Evolutionary conservation across 257 asterid species (phyloP), one percentile per base, ranked within the genome.

Genomic region (Parsonsia alboflavescens): DNA sequence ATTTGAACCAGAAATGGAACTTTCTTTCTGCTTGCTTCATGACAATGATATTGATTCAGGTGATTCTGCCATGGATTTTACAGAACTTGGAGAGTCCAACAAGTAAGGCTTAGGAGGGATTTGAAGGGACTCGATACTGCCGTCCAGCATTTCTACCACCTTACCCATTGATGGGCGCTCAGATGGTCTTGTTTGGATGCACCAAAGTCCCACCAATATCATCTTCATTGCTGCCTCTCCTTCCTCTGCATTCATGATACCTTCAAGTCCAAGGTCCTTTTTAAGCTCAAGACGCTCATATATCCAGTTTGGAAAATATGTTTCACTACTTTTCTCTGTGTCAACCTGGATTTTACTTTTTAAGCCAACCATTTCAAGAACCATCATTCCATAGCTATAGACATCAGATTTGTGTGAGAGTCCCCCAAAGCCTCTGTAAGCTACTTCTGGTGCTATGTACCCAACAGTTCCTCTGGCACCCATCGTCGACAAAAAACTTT

Each of bases 131-230:
- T 80, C 72, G 59, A 82, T 54, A 57, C 76, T 78, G 49, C 88
- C 89, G 79, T 90, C 84, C 48, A 89, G 75, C 95, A 87, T 90
- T 50, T 89, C 91, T 52, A 89, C 87, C 56, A 85, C 90, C 80
- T 80, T 83, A 39, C 81, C 79, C 76, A 89, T 90, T 5, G 91
- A 71, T 41, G 95, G 95, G 36, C 93, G 74, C 41, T 84, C 89
- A 7, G 80, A 61, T 11, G 95, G 91, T 12, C 83, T 82, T 13
- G 84, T 84, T 72, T 87, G 93, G 68, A 82, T 87, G 84, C 96
- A 87, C 93, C 93, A 90, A 44, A 90, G 72, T 6, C 95, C 92
- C 7, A 82, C 87, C 73, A 89, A 45, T 26, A 87, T 70, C 89
- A 90, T 83, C 80, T 85, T 88, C 77, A 81, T 80, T 54, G 77